These are phyloP conservation scores for Psidium friedrichsthalianum DNA, from an alignment of 345 rosid genomes.

Conservation along the genomic window DNA sequence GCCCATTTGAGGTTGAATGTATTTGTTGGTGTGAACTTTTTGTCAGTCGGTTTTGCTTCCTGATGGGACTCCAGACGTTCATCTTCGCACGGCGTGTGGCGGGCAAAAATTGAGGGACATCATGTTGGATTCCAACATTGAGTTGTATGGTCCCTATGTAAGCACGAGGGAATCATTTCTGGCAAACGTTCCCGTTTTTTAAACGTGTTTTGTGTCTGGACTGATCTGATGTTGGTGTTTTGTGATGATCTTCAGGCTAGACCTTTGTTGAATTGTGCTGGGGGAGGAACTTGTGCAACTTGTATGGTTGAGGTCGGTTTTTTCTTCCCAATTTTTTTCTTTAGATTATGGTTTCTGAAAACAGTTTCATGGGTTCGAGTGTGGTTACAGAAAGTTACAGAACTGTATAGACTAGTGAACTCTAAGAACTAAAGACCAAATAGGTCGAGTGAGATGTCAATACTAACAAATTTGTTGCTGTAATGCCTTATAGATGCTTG, in stretches of 20 bases:
- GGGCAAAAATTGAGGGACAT: constrained; percentile 90
- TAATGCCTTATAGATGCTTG: background rate
- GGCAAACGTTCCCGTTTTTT: background rate
- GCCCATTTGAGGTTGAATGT: background rate
- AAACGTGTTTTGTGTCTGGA: background rate
- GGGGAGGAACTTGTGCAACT: constrained; percentile 87
- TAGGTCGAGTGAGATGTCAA: background rate
- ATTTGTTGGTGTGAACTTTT: background rate
- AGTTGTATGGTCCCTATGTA: constrained; percentile 89
- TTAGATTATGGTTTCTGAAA: background rate
- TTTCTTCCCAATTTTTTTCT: background rate
- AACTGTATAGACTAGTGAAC: background rate
- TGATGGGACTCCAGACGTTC: constrained; percentile 84
- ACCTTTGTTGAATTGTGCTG: constrained; percentile 73
- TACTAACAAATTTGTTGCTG: background rate
- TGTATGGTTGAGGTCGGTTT: constrained; percentile 80
- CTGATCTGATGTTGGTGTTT: background rate
- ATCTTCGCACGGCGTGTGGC: constrained; percentile 53
- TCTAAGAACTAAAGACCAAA: background rate
- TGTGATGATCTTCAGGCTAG: constrained; percentile 28
- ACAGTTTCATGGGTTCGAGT: background rate
- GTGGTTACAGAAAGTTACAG: background rate
- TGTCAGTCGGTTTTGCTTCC: constrained; percentile 79
- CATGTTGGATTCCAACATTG: constrained; percentile 75
- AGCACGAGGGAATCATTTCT: constrained; percentile 4